A percentile compares a stretch with the other conserved stretches of the same genome.
Evolutionary conservation across 129 eudicot species (phyloP).

Genomic region (Centrapalus pauciflorus): DNA sequence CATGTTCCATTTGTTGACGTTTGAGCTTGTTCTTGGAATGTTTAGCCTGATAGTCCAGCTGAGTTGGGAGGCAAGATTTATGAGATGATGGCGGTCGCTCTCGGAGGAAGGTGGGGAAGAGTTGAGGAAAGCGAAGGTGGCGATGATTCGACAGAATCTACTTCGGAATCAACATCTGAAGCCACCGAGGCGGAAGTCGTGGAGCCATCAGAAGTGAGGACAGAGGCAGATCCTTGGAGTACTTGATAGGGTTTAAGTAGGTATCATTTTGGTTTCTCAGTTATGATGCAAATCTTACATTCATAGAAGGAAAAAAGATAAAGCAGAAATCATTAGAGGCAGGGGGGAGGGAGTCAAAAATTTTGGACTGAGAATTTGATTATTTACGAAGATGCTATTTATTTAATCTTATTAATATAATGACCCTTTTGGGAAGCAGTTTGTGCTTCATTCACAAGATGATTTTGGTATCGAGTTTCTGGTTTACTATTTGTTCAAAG

Average conservation of each 20-base stretch:
- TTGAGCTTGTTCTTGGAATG: not conserved
- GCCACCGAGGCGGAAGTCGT: constrained; percentile 52
- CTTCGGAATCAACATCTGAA: constrained; percentile 24
- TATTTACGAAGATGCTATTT: not conserved
- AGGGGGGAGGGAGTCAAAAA: not conserved
- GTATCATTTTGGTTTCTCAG: not conserved
- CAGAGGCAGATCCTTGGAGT: constrained; percentile 88
- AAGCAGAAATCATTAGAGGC: constrained; percentile 2
- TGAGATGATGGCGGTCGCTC: constrained; percentile 99
- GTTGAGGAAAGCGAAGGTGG: constrained; percentile 44
- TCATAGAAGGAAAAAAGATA: not conserved
- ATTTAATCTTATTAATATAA: too few species aligned
- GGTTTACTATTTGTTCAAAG: too few species aligned
- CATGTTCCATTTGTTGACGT: not conserved
- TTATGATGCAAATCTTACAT: not conserved
- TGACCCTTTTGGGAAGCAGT: too few species aligned
- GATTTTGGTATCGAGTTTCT: too few species aligned
- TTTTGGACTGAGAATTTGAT: constrained; percentile 18
- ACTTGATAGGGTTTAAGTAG: constrained; percentile 32
- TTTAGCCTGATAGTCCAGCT: constrained; percentile 97
- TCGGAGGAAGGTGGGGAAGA: constrained; percentile 97
- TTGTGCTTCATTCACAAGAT: too few species aligned
- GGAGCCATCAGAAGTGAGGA: constrained; percentile 94
- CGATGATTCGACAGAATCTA: constrained; percentile 39
- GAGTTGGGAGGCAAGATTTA: constrained; percentile 89